Base-by-base conservation (phyloP, 2,329 filamentous ascomycete genomes). In the Lasiodiplodia hormozganensis region DNA sequence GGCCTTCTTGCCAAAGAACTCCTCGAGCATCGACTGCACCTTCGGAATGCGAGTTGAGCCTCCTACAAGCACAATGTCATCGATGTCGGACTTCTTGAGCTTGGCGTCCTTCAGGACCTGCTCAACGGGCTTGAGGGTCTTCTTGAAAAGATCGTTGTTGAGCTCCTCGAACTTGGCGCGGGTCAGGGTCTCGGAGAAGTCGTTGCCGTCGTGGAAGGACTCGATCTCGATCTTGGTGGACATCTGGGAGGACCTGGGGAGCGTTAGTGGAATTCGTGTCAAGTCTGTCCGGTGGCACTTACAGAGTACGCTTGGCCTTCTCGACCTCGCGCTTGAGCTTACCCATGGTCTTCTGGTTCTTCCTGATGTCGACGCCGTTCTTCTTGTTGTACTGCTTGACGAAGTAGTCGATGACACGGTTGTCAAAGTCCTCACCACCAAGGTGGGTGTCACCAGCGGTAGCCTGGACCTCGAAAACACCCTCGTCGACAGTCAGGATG, bases 311-410 rank as follows among this genome's bases (percentile, higher is more conserved):
- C 92, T 99, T 99, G 85, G 96, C 96, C 90, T 97, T 97, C 85
- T 99, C 96, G 75, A 96, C 95, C 84, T 98, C 96, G 77, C 96
- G 94, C 93, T 98, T 98, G 76, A 99, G 89, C 87, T 98, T 99
- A 85, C 94, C 93, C 94, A 98, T 98, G 74, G 95, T 91, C 92
- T 97, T 97, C 73, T 91, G 85, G 80, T 98, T 94, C 87, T 96
- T 96, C 85, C 90, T 92, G 80, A 98, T 89, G 76, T 99, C 94
- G 74, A 96, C 93, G 76, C 83, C 85, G 87, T 97, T 88, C 89
- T 97, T 96, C 91, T 97, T 97, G 91, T 98, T 98, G 90, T 97
- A 98, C 76, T 88, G 86, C 91, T 98, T 97, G 86, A 91, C 90
- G 80, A 98, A 93, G 89, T 95, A 88, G 87, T 92, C 93, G 86